Base-by-base conservation (phyloP, 768 basidiomycete genomes). In the Krasilnikovozyma curviuscula region DNA sequence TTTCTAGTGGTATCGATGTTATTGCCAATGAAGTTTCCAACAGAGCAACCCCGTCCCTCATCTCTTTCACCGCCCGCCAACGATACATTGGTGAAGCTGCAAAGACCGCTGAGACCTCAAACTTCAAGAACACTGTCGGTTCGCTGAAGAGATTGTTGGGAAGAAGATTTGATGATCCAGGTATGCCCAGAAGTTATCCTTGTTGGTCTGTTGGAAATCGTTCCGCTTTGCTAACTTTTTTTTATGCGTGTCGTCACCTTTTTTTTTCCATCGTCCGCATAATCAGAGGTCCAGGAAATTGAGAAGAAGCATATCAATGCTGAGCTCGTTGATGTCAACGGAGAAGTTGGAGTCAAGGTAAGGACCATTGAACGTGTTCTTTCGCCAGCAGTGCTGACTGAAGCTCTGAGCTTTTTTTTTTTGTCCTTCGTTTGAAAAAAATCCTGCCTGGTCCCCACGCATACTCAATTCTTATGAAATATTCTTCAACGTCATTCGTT, bases 11-110 rank as follows among this genome's bases (percentile, higher is more conserved):
- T 57, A 91, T 98, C 70, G 91, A 98, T 73, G 88, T 98, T 67
- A 91, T 98, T 70, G 71, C 77, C 52, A 98, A 98, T 66, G 91
- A 98, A 65, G 86, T 89, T 52, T 95, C 89, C 14, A 95, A 95
- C 72, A 81, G 93, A 47, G 75, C 79, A 14, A 97, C 89, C 23
- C 91, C 91, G 86, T 95, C 91, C 37, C 75, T 98, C 54, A 79
- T 98, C 49, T 85, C 83, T 6, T 98, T 93, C 65, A 88, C 89
- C 12, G 75, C 76, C 19, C 85, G 84, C 63, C 82, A 88, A 58
- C 81, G 91, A 38, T 66, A 79, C 40, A 81, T 97, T 63, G 91
- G 93, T 55, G 91, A 98, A 67, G 54, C 86, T 18, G 91, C 89
- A 57, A 98, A 97, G 71, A 95, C 83, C 0, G 84, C 89, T 57